Conservation (phyloP, 768 basidiomycete species). For the Favolaschia claudopus region DNA sequence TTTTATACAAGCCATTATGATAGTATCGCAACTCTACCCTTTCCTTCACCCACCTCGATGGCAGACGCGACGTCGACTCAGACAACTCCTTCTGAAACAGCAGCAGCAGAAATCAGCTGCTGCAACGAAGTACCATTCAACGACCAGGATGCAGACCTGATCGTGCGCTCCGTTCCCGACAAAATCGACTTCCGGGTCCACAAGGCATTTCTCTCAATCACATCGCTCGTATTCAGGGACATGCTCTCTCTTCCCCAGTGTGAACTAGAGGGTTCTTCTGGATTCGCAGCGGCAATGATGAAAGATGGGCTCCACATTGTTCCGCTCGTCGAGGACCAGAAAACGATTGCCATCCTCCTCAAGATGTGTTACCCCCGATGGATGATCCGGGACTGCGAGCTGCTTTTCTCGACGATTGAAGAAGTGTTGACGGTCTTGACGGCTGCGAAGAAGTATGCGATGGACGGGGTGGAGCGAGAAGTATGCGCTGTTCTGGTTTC, state of each 20-base stretch:
- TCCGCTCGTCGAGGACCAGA: slow-evolving; percentile 5
- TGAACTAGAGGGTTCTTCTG: background rate
- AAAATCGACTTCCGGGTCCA: slow-evolving; percentile 12
- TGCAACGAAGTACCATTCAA: background rate
- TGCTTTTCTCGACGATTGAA: slow-evolving; percentile 4
- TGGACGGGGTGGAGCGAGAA: slow-evolving; percentile 28
- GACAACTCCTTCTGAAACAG: background rate
- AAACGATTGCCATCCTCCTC: slow-evolving; percentile 3
- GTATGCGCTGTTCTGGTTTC: slow-evolving; percentile 22
- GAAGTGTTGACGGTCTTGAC: slow-evolving; percentile 19
- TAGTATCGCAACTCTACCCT: background rate
- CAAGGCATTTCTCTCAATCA: background rate
- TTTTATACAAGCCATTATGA: no score
- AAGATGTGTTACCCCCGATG: slow-evolving; percentile 7
- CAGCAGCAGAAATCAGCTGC: background rate
- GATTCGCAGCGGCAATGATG: background rate
- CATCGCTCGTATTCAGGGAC: background rate
- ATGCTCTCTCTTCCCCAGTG: slow-evolving; percentile 13
- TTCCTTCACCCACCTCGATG: background rate
- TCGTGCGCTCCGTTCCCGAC: background rate
- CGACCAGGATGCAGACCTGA: slow-evolving; percentile 3
- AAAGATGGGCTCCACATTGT: slow-evolving; percentile 11
- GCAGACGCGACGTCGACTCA: background rate
- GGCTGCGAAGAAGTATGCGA: slow-evolving; percentile 33
- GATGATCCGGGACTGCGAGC: slow-evolving; percentile 13